A percentile compares a stretch with the other conserved stretches of the same genome.
Evolutionary conservation across 345 rosid genomes (phyloP).

Genomic region (Passiflora organensis): DNA sequence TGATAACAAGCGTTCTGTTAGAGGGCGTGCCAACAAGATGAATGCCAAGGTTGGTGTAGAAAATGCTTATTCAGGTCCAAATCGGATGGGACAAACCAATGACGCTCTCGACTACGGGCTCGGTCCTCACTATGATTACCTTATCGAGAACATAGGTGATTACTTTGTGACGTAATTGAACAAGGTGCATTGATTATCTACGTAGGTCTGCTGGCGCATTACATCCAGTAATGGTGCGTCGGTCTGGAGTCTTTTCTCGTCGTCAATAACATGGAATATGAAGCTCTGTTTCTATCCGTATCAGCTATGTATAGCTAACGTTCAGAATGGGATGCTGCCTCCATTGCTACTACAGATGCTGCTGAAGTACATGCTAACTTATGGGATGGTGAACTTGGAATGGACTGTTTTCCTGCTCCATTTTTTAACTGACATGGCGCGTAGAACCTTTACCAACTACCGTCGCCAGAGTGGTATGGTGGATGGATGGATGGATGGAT

Average conservation of each 20-base stretch:
- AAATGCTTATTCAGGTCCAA: slow-evolving; percentile 37
- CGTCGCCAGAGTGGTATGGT: slow-evolving; percentile 15
- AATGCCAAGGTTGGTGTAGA: slow-evolving; percentile 34
- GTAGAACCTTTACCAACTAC: slow-evolving; percentile 4
- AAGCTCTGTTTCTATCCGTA: slow-evolving; percentile 17
- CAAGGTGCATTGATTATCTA: slow-evolving; percentile 9
- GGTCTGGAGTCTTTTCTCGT: slow-evolving; percentile 16
- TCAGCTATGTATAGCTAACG: slow-evolving; percentile 22
- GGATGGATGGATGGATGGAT: slow-evolving; percentile 20
- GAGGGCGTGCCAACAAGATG: slow-evolving; percentile 61
- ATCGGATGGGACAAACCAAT: slow-evolving; percentile 36
- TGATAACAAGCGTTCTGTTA: slow-evolving; percentile 65
- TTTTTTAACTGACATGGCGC: slow-evolving; percentile 14
- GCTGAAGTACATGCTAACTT: slow-evolving; percentile 24
- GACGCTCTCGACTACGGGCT: slow-evolving; percentile 52
- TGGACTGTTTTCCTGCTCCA: slow-evolving; percentile 17
- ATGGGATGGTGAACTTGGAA: slow-evolving; percentile 8
- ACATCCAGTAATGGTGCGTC: slow-evolving; percentile 10
- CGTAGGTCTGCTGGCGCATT: slow-evolving; percentile 14
- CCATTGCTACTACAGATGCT: slow-evolving; percentile 10
- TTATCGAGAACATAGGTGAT: slow-evolving; percentile 54
- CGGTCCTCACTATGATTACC: slow-evolving; percentile 58
- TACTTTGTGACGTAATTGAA: slow-evolving; percentile 42
- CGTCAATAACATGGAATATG: slow-evolving; percentile 21
- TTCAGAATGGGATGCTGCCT: slow-evolving; percentile 12